Base-by-base conservation (phyloP, 805 yeast species). In the Kodamaea restingae region DNA sequence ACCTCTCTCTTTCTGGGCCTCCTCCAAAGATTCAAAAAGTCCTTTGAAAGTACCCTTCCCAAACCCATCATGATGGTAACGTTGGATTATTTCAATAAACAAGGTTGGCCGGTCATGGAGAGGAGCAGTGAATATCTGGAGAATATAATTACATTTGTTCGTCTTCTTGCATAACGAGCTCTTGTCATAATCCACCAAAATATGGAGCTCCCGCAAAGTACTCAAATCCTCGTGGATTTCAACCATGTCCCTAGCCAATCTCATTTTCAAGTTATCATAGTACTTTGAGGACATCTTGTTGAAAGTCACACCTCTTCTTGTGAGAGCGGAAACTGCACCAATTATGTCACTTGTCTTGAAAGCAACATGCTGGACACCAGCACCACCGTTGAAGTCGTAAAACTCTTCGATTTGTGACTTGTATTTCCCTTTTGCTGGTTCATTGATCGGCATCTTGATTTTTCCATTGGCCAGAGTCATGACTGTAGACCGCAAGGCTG, bases 1-100 rank as follows among this genome's bases (percentile, higher is more conserved):
- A 1, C 95, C 95, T 37, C 95, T 73, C 36, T 60, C 52, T 41
- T 57, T 68, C 56, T 87, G 95, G 48, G 85, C 90, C n/a, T 71
- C 70, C 56, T 87, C 96, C 41, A 87, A 78, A 5, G 84, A 76
- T 54, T 86, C 90, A 54, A 84, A 87, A 27, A 88, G 63, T 0
- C 93, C 84, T 55, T 79, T 83, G 65, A 87, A 87, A 44, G 88
- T 87, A 2, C 95, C 95, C 36, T 88, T 88, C 1, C 95, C 96
- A 60, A 87, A 87, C 0, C 96, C 96, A 44, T 81, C 73, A 55
- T 84, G 90, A 51, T 84, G 82, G 49, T 73, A 69, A 44, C 95
- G 72, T 60, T 87, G 93, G 45, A 87, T 87, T 17, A 87, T 73
- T 57, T 87, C 95, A 47, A 87, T 65, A 54, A 87, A 87, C 32